These are phyloP conservation scores for Globisporangium middletonii DNA, from an alignment of 352 stramenopile species.

Conservation along the genomic window DNA sequence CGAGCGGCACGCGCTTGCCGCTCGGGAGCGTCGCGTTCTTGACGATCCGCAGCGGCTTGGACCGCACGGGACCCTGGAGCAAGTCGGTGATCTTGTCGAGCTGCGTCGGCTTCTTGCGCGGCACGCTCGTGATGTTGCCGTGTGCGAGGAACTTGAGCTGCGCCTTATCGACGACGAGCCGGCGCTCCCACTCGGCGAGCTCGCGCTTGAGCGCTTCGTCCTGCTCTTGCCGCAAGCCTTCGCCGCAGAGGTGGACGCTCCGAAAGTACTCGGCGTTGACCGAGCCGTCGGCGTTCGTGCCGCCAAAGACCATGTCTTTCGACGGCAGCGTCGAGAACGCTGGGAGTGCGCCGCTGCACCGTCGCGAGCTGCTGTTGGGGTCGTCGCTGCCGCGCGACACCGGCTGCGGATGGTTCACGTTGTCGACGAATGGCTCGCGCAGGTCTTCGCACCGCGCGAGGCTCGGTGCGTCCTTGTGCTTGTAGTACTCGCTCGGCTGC, in stretches of 20 bases:
- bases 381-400: constrained; percentile 31
- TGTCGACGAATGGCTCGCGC: constrained; percentile 77
- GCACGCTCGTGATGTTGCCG: constrained; percentile 72
- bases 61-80: constrained; percentile 35
- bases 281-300: constrained; percentile 63
- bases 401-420: constrained; percentile 62
- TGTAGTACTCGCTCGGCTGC: constrained; percentile 60
- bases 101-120: constrained; percentile 44
- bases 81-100: constrained; percentile 79
- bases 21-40: constrained; percentile 71
- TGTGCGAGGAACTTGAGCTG: constrained; percentile 86
- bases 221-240: constrained; percentile 69
- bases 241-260: constrained; percentile 83
- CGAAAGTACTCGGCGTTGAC: constrained; percentile 74
- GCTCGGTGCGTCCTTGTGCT: constrained; percentile 62
- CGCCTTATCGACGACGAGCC: constrained; percentile 85
- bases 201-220: constrained; percentile 60
- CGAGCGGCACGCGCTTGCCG: constrained; percentile 60
- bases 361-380: not conserved
- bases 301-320: constrained; percentile 86
- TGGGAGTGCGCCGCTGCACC: constrained; percentile 1
- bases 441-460: constrained; percentile 82
- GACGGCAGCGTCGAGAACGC: constrained; percentile 81
- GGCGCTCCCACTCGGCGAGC: constrained; percentile 60
- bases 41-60: constrained; percentile 72